Evolutionary conservation across 345 rosid genomes (phyloP).

Genomic region (Limnanthes douglasii): DNA sequence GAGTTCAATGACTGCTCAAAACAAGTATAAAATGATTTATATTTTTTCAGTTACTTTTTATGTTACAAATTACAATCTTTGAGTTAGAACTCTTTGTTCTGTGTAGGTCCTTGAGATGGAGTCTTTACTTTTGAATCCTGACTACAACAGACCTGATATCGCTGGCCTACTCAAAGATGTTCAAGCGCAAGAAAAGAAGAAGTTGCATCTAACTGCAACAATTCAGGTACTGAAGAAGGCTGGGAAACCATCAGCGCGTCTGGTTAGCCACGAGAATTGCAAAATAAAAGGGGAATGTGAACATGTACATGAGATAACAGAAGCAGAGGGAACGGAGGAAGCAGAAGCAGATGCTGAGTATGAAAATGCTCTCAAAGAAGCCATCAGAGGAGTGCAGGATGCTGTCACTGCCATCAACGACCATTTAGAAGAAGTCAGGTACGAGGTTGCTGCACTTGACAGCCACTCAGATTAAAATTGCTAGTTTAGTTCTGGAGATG

Average conservation of each 20-base stretch:
- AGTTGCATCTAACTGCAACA: slow-evolving; percentile 72
- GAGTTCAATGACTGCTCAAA: slow-evolving; percentile 86
- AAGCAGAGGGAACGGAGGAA: slow-evolving; percentile 75
- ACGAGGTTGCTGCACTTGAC: slow-evolving; percentile 69
- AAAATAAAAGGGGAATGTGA: slow-evolving; percentile 58
- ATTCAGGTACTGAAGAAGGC: slow-evolving; percentile 82
- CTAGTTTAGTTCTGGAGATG: too few relatives aligned
- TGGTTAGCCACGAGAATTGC: slow-evolving; percentile 64
- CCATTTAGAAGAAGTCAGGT: slow-evolving; percentile 63
- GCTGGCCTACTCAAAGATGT: slow-evolving; percentile 58
- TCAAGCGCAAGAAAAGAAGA: slow-evolving; percentile 80
- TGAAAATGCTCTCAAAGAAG: slow-evolving; percentile 76
- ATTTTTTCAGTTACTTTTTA: neutral
- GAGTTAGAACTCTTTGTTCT: neutral
- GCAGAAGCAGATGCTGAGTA: slow-evolving; percentile 81
- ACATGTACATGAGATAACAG: slow-evolving; percentile 82
- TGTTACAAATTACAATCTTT: slow-evolving; percentile 1
- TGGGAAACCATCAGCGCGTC: slow-evolving; percentile 66
- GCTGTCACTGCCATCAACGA: slow-evolving; percentile 74
- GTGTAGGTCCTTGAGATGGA: slow-evolving; percentile 66
- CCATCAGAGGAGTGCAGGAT: slow-evolving; percentile 79
- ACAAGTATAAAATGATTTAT: slow-evolving; percentile 26
- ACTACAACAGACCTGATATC: slow-evolving; percentile 42
- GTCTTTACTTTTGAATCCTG: slow-evolving; percentile 35
- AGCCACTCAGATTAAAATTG: too few relatives aligned